Evolutionary conservation across 2,329 filamentous ascomycete genomes (phyloP), one percentile per base, ranked within the genome.

Genomic region (Pseudogymnoascus sp.): DNA sequence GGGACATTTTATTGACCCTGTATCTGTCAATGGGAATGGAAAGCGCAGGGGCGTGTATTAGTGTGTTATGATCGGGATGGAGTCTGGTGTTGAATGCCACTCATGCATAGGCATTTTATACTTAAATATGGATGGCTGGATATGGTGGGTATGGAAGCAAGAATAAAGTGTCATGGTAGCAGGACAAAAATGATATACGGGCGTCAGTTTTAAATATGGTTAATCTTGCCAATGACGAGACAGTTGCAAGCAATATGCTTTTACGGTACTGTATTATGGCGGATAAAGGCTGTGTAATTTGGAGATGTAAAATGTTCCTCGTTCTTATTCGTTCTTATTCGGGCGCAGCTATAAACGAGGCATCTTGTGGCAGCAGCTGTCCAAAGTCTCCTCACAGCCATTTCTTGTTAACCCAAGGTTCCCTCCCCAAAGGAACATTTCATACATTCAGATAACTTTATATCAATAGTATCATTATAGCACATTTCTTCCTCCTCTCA

Each of bases 1-100:
- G 40, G 83, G 82, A 6, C 65, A 64, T 40, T 72, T 72, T 23
- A 63, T 63, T 14, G 65, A 65, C 3, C 57, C 64, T 40, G 51
- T 57, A 34, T 57, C 51, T 0, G 51, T 57, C n/a, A 57, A 57
- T 34, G 29, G 51, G 14, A 59, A 47, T 40, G 45, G 61, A 36
- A 62, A 62, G 61, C 37, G 61, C 31, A 31, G 61, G 31, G 61
- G 61, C 40, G 40, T 62, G 18, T 62, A 62, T 47, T 62, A 62
- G 45, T 57, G 29, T 34, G 51, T 57, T 34, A 34, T 57, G 60
- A 47, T 31, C 51, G 51, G 51, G 29, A 18, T 34, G 51, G 51
- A 57, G 51, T 57, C 51, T 57, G 51, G 51, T 57, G 51, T 57
- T 57, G 5, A 57, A 57, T 57, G 51, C 51, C 51, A 14, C 11